These are phyloP conservation scores for Phytomonas francai DNA, from an alignment of 208 protist species.

Conservation along the genomic window DNA sequence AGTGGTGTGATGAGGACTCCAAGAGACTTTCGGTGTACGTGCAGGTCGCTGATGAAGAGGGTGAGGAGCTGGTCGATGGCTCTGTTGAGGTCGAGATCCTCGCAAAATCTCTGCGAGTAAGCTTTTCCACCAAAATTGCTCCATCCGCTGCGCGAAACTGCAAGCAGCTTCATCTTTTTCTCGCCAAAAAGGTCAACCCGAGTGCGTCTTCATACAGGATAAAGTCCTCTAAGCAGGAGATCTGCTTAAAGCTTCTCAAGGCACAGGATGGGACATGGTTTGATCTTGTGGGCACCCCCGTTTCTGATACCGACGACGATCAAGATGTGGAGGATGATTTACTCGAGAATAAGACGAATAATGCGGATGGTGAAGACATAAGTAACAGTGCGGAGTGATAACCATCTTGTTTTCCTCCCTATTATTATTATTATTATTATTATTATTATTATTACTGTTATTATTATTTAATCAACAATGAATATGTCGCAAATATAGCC, in stretches of 20 bases:
- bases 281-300: conserved; percentile 45
- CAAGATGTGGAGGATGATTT: conserved; percentile 12
- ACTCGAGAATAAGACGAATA: conserved; percentile 8
- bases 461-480: background rate
- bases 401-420: background rate
- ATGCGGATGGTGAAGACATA: conserved; percentile 13
- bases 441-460: background rate
- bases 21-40: conserved; percentile 60
- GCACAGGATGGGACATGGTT: conserved; percentile 33
- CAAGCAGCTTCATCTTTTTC: conserved; percentile 29
- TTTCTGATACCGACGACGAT: conserved; percentile 17
- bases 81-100: conserved; percentile 37
- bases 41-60: conserved; percentile 14
- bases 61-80: conserved; percentile 26
- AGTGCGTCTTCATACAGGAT: conserved; percentile 38
- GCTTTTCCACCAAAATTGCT: conserved; percentile 24
- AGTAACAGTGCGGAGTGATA: background rate
- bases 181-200: conserved; percentile 45
- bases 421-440: conserved; percentile 5
- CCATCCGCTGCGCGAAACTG: no score
- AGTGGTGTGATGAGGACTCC: conserved; percentile 53
- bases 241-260: conserved; percentile 61
- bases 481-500: background rate
- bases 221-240: conserved; percentile 38
- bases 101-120: conserved; percentile 20